These are phyloP conservation scores for Phytophthora pisi DNA, from an alignment of 352 stramenopile species.

Conservation along the genomic window DNA sequence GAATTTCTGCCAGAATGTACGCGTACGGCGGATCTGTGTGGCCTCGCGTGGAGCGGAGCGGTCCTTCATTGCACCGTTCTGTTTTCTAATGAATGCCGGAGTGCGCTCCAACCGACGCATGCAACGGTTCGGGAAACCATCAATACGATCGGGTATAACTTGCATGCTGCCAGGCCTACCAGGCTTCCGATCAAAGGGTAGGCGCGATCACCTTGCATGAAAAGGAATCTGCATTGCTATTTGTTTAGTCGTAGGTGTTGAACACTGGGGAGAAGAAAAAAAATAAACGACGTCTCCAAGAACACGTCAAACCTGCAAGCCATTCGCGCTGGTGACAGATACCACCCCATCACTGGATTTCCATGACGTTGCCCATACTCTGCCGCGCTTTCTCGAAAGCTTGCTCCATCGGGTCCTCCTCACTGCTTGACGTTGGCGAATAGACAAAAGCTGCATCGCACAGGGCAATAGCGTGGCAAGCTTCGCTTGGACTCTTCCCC, in stretches of 20 bases:
- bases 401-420: slow-evolving; percentile 29
- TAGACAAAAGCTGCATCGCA: slow-evolving; percentile 56
- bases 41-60: slow-evolving; percentile 6
- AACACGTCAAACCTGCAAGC: too few species aligned
- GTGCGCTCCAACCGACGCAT: too few species aligned
- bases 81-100: slow-evolving; percentile 3
- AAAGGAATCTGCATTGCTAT: too few species aligned
- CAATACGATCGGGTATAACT: too few species aligned
- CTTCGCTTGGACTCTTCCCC: slow-evolving; percentile 66
- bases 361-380: slow-evolving; percentile 47
- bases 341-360: slow-evolving; percentile 44
- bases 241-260: too few species aligned
- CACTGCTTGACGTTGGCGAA: slow-evolving; percentile 14
- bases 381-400: slow-evolving; percentile 37
- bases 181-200: too few species aligned
- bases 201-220: too few species aligned
- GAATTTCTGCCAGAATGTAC: slow-evolving; percentile 74
- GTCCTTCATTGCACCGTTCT: slow-evolving; percentile 13
- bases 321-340: too few species aligned
- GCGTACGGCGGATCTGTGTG: slow-evolving; percentile 9
- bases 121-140: not conserved
- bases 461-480: slow-evolving; percentile 61
- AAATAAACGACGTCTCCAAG: too few species aligned
- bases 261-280: too few species aligned
- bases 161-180: too few species aligned